Percentiles rank a stretch among this genome's conserved stretches.
Conservation (phyloP, 176 grass and related monocot species). For the Bothriochloa decipiens region DNA sequence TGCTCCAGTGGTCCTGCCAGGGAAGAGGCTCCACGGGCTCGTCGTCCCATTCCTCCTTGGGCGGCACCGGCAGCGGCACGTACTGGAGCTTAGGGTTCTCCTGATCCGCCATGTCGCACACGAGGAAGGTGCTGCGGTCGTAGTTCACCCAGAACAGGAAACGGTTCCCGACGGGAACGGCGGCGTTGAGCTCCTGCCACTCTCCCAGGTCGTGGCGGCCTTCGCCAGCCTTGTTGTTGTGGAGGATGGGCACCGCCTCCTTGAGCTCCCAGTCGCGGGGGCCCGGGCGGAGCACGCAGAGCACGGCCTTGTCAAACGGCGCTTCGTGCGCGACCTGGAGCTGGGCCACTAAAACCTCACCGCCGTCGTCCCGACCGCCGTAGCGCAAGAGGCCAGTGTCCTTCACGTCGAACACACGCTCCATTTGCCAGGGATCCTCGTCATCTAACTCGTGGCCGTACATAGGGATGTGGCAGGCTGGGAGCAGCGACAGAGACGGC, state of each 20-base stretch:
- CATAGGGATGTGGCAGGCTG: not conserved
- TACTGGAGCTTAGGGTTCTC: not conserved
- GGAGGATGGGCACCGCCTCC: not conserved
- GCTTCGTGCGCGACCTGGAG: too few species aligned
- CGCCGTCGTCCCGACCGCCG: too few species aligned
- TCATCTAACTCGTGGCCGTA: fast-evolving
- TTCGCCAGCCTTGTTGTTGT: not conserved
- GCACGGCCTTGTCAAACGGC: too few species aligned
- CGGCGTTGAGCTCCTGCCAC: too few species aligned
- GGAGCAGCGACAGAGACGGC: constrained; percentile 3
- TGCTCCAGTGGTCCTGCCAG: not conserved
- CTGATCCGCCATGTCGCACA: not conserved
- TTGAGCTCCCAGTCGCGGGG: not conserved
- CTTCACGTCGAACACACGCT: too few species aligned
- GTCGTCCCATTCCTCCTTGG: not conserved
- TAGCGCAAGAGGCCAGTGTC: too few species aligned
- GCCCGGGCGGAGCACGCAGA: too few species aligned
- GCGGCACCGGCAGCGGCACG: not conserved
- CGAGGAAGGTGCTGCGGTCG: not conserved
- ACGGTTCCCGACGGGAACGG: not conserved
- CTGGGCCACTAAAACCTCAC: too few species aligned
- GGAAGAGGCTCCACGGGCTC: not conserved
- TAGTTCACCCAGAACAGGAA: constrained; percentile 13
- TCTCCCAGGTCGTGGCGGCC: too few species aligned
- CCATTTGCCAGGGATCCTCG: too few species aligned